Evolutionary conservation across 371 early-diverging fungal species (phyloP), one percentile per base, ranked within the genome.

Genomic region (Chytridium lagenaria): DNA sequence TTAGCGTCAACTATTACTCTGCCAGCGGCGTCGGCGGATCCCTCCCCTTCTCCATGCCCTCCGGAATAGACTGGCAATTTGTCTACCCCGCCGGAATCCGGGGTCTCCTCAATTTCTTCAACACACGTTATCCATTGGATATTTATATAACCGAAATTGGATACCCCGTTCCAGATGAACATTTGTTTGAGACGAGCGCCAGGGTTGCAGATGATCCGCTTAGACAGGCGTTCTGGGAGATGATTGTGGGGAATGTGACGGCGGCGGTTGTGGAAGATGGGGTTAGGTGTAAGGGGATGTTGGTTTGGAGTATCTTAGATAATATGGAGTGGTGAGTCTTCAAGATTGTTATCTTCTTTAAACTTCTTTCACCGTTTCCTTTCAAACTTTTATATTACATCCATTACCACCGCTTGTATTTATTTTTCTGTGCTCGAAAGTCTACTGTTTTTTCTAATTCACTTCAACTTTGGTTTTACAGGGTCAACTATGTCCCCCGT

Each of bases 71-170:
- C 37, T 73, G 73, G 73, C 73, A 73, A 34, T 23, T n/a, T 36
- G 59, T 59, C n/a, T 73, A 51, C 38, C 68, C 67, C 33, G 39
- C 31, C 44, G 73, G 73, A 10, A 39, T 49, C n/a, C 36, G 68
- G 12, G 66, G 66, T 22, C 50, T 73, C 49, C 38, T 38, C 44
- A 73, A 73, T 30, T 73, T 51, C 67, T 44, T 67, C 22, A 67
- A 73, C 68, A 49, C 36, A 23, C 52, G 68, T 1, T 73, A 68
- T 50, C 50, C 49, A 23, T 30, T 68, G 59, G 73, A 73, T 33
- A 51, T 68, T 30, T 51, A 51, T 30, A 22, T 68, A 28, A 68
- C 68, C 33, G 68, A 68, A 34, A 68, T 68, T 68, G 68, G 68
- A 23, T 68, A 68, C 68, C 33, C 68, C 22, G 52, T 33, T 30